These are phyloP conservation scores for Sorghum bicolor DNA, from an alignment of 176 grass and related monocot species.

Conservation along the genomic window Sorghum_bicolor_NCBIv3 NC_012873.2:1877001-1877500, in stretches of 20 bases:
- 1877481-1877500: not conserved
- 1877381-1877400: not conserved
- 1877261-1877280: slow-evolving; percentile 14
- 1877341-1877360: too few species aligned
- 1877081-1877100: slow-evolving; percentile 85
- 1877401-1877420: not conserved
- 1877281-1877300: slow-evolving; percentile 6
- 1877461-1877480: not conserved
- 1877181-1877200: slow-evolving; percentile 91
- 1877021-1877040: slow-evolving; percentile 72
- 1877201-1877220: slow-evolving; percentile 87
- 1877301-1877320: not conserved
- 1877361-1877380: not conserved
- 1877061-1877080: slow-evolving; percentile 59
- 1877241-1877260: slow-evolving; percentile 65
- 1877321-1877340: slow-evolving; percentile 4
- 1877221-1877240: slow-evolving; percentile 84
- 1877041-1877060: slow-evolving; percentile 73
- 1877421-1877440: not conserved
- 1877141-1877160: slow-evolving; percentile 71
- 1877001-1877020: slow-evolving; percentile 84
- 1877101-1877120: slow-evolving; percentile 79
- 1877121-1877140: slow-evolving; percentile 71
- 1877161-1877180: slow-evolving; percentile 77
- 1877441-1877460: not conserved